Percentiles rank a stretch among this genome's conserved stretches.
phyloP scores from a whole-genome alignment of 2,329 filamentous ascomycete genomes.

The Allantophomopsis lycopodina region DNA sequence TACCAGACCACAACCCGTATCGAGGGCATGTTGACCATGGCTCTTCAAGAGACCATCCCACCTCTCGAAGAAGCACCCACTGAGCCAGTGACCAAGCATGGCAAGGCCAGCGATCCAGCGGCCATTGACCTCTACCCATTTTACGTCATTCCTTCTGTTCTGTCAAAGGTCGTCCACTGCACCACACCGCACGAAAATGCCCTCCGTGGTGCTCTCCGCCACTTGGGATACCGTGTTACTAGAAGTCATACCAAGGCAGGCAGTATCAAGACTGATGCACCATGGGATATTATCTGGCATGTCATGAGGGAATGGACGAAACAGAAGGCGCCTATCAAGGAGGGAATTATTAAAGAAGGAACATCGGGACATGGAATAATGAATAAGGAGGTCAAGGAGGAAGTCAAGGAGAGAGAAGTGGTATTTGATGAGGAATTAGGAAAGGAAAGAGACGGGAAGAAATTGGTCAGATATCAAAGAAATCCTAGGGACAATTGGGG shows the following conservation, averaged over 20 bases:
- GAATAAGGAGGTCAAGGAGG: conserved; percentile 24
- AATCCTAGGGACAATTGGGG: conserved; percentile 94
- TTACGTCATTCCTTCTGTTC: conserved; percentile 64
- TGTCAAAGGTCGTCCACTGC: conserved; percentile 69
- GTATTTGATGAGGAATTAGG: conserved; percentile 75
- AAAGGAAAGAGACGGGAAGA: conserved; percentile 49
- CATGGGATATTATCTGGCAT: conserved; percentile 83
- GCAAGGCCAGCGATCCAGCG: conserved; percentile 36
- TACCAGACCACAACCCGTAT: conserved; percentile 76
- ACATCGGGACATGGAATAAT: conserved; percentile 62
- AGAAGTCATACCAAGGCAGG: conserved; percentile 83
- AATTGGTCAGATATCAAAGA: conserved; percentile 73
- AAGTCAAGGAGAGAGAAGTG: conserved; percentile 26
- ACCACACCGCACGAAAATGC: conserved; percentile 66
- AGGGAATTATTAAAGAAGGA: conserved; percentile 52
- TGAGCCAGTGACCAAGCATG: conserved; percentile 13
- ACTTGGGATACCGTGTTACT: conserved; percentile 70
- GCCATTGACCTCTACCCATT: conserved; percentile 66
- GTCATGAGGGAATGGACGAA: conserved; percentile 85
- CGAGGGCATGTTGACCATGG: conserved; percentile 82
- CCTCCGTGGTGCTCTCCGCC: conserved; percentile 66
- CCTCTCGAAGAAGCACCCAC: conserved; percentile 7
- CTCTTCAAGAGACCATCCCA: conserved; percentile 53
- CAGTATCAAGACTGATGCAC: conserved; percentile 86
- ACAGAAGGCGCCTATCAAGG: conserved; percentile 67